These are phyloP conservation scores for maize (Zea mays) DNA, from an alignment of 176 grass and related monocot genomes.

Conservation along the genomic window DNA sequence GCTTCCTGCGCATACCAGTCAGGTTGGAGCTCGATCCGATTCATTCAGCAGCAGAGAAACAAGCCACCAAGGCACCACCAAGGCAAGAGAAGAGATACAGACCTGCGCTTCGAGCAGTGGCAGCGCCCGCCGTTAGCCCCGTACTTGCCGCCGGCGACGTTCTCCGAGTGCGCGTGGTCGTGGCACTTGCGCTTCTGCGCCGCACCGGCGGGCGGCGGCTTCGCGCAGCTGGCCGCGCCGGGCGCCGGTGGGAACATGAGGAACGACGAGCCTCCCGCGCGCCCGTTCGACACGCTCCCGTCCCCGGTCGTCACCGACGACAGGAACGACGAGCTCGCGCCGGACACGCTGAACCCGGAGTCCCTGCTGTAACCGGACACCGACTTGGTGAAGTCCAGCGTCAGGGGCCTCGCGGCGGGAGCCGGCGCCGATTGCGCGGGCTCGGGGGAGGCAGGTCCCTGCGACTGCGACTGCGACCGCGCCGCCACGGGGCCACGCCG, in stretches of 20 bases:
- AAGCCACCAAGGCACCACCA: no score
- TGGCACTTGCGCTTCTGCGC: slow-evolving; percentile 61
- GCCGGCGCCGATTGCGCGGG: not conserved
- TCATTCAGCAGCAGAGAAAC: no score
- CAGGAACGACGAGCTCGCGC: slow-evolving; percentile 71
- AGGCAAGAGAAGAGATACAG: no score
- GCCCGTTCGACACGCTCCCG: slow-evolving; percentile 77
- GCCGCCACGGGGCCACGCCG: slow-evolving; percentile 56
- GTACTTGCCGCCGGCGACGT: slow-evolving; percentile 49
- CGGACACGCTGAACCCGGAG: slow-evolving; percentile 53
- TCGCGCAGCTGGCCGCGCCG: slow-evolving; percentile 26
- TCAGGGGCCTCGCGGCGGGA: slow-evolving; percentile 11
- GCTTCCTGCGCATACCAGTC: slow-evolving; percentile 39
- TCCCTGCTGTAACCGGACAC: slow-evolving; percentile 9
- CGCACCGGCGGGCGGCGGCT: slow-evolving; percentile 22
- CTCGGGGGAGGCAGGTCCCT: slow-evolving; percentile 19
- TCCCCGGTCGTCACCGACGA: slow-evolving; percentile 76
- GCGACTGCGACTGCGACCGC: slow-evolving; percentile 7
- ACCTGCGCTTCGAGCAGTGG: slow-evolving; percentile 95
- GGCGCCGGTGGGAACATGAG: slow-evolving; percentile 24
- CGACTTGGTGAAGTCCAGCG: slow-evolving; percentile 52
- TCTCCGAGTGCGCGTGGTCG: slow-evolving; percentile 84
- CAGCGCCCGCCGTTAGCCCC: slow-evolving; percentile 55
- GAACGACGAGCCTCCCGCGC: slow-evolving; percentile 13
- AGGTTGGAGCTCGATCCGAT: no score